These are phyloP conservation scores for Acanthochlamys bracteata DNA, from an alignment of 106 monocot species.

Conservation along the genomic window DNA sequence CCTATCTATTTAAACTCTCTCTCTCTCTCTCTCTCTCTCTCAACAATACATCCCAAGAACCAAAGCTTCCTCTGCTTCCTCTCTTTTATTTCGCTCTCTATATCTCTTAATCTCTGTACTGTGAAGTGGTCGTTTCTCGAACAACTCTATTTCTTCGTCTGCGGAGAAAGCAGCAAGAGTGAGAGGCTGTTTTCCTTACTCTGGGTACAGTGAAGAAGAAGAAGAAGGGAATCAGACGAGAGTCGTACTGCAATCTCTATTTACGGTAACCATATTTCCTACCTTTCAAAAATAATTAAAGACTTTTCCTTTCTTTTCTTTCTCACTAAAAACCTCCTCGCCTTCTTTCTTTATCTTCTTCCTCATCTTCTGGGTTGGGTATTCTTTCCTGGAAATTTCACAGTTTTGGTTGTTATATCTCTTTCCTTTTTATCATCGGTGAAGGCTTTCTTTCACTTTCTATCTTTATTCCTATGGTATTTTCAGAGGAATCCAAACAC, in stretches of 20 bases:
- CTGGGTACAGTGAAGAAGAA: neutral
- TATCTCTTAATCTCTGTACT: neutral
- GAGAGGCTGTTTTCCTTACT: neutral
- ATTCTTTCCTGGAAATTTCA: slow-evolving; percentile 19
- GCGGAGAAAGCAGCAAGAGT: neutral
- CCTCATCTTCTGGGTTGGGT: neutral
- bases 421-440: neutral
- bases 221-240: neutral
- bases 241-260: neutral
- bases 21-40: too few relatives aligned
- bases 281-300: neutral
- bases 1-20: too few relatives aligned
- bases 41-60: too few relatives aligned
- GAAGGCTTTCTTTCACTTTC: neutral
- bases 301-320: neutral
- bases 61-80: neutral
- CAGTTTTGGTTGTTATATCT: neutral
- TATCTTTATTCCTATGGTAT: neutral
- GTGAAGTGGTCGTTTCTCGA: neutral
- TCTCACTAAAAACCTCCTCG: neutral
- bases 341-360: neutral
- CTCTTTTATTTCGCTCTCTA: slow-evolving; percentile 3
- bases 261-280: neutral
- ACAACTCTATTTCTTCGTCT: neutral
- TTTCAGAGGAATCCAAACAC: neutral